Evolutionary conservation across 805 yeast species (phyloP).

Genomic region (Peterozyma toletana): DNA sequence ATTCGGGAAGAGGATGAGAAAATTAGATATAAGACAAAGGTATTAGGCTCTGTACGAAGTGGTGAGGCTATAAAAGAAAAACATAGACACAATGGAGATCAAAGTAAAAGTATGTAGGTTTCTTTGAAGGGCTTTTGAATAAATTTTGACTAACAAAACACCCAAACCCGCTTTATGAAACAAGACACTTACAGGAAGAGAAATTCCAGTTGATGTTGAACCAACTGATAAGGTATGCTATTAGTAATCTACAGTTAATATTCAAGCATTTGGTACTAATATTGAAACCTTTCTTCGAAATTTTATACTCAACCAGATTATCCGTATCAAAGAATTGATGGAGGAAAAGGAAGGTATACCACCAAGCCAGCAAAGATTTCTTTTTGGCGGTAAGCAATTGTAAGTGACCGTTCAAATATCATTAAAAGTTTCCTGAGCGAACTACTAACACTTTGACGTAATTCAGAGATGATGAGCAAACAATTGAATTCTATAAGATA

Average conservation of each 20-base stretch:
- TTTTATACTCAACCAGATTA: constrained; percentile 16
- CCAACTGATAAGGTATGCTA: constrained; percentile 47
- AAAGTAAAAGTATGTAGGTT: constrained; percentile 47
- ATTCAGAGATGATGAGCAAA: constrained; percentile 61
- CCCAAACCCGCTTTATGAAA: constrained; percentile 14
- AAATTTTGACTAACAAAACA: constrained; percentile 4
- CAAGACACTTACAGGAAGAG: constrained; percentile 73
- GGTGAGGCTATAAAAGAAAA: not conserved
- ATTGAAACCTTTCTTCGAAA: too few species aligned
- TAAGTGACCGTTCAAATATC: constrained; percentile 24
- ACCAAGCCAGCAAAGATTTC: constrained; percentile 89
- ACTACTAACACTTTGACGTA: not conserved
- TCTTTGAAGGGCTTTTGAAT: too few species aligned
- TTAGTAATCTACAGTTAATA: constrained; percentile 13
- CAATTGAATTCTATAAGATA: constrained; percentile 67
- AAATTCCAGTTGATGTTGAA: constrained; percentile 71
- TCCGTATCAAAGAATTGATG: constrained; percentile 77
- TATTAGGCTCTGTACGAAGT: too few species aligned
- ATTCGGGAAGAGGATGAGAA: too few species aligned
- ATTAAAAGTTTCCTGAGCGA: not conserved
- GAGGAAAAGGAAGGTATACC: constrained; percentile 98
- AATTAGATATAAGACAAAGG: too few species aligned
- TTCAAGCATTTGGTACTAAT: not conserved
- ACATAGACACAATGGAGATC: constrained; percentile 41
- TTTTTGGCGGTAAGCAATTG: constrained; percentile 88